Percentiles rank a stretch among this genome's conserved stretches.
Conservation (phyloP, 495 filamentous ascomycete genomes). For the Penicillium angulare region DNA sequence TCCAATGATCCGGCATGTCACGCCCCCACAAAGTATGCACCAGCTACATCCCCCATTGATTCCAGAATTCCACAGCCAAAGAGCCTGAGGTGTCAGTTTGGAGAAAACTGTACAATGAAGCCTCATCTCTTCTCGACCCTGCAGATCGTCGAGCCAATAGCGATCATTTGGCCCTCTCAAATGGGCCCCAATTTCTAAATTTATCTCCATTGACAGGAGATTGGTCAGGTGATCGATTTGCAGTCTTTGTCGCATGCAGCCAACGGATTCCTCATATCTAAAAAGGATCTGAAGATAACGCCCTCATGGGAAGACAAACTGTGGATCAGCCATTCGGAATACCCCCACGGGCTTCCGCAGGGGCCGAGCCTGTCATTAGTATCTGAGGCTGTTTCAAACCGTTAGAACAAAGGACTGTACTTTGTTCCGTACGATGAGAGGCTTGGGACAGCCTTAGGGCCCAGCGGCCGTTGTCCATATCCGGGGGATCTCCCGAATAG, state of each 20-base stretch:
- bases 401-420: background rate
- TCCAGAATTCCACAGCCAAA: background rate
- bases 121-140: no score
- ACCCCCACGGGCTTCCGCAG: no score
- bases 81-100: background rate
- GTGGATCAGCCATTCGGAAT: background rate
- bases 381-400: background rate
- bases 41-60: conserved; percentile 21
- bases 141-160: no score
- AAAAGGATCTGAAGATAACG: background rate
- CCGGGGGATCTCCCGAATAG: no score
- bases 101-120: conserved; percentile 9
- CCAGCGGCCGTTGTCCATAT: no score
- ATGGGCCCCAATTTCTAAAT: conserved; percentile 18
- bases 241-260: conserved; percentile 16
- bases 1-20: conserved; percentile 36
- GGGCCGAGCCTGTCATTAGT: background rate
- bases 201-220: conserved; percentile 13
- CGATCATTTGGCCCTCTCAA: conserved; percentile 7
- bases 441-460: background rate
- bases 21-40: conserved; percentile 35
- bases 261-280: background rate
- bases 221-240: conserved; percentile 1
- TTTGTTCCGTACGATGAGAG: background rate
- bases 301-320: background rate